These are phyloP conservation scores for Trichomonas vaginalis DNA, from an alignment of 208 protist genomes.

Conservation along the genomic window DNA sequence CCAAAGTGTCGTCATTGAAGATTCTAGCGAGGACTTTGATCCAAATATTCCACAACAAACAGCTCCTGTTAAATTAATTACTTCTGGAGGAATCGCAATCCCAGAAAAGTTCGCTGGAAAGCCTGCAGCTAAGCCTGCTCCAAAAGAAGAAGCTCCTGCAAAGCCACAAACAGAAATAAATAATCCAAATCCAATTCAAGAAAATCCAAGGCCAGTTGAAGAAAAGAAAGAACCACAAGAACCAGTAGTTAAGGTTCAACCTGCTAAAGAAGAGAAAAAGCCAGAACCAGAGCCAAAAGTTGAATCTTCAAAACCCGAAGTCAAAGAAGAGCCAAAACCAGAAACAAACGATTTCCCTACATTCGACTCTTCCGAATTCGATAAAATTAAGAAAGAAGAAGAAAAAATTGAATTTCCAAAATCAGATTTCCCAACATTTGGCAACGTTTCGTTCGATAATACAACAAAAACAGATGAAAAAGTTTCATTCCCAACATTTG, in stretches of 20 bases:
- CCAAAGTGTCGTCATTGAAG: background rate
- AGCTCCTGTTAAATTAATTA: background rate
- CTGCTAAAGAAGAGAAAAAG: background rate
- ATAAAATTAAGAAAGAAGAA: background rate
- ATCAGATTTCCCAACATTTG: background rate
- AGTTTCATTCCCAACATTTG: too few species aligned
- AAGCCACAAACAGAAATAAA: background rate
- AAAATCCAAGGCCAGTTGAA: background rate
- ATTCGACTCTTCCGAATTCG: background rate
- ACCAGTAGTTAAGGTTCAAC: too few species aligned
- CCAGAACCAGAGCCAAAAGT: background rate
- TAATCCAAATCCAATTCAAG: background rate
- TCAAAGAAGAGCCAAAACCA: background rate
- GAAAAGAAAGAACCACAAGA: background rate
- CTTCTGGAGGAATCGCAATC: background rate
- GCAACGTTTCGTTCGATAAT: background rate
- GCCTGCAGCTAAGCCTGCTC: background rate
- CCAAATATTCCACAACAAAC: background rate
- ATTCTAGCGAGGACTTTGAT: background rate
- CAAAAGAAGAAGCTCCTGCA: background rate
- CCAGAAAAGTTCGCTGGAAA: background rate
- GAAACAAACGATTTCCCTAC: background rate
- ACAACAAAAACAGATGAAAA: too few species aligned
- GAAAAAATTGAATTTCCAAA: background rate
- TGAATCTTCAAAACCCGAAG: too few species aligned